phyloP scores from a whole-genome alignment of 1,284 basidiomycete genomes.

The Austropuccinia psidii region DNA sequence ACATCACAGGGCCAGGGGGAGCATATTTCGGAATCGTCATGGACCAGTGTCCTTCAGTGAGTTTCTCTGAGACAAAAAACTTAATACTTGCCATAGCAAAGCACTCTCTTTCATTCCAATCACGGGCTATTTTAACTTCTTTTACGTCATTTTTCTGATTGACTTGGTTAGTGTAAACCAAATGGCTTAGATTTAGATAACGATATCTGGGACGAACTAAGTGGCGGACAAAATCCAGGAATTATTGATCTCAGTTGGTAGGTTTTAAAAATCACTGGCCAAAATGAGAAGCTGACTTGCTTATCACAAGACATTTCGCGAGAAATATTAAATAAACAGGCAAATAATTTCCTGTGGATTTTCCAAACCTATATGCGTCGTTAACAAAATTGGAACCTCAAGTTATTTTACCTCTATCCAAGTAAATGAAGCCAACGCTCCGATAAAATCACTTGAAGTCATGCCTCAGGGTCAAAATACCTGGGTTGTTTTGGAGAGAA shows the following conservation, averaged over 20 bases:
- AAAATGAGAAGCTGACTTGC: background rate
- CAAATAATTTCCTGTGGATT: conserved; percentile 20
- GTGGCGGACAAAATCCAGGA: background rate
- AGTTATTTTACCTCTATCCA: conserved; percentile 23
- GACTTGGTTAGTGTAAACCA: background rate
- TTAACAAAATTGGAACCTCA: conserved; percentile 20
- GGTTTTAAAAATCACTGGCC: too few species aligned
- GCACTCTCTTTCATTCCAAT: too few species aligned
- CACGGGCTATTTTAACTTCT: too few species aligned
- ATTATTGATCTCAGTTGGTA: conserved; percentile 1
- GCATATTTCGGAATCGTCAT: background rate
- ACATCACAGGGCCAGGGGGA: background rate
- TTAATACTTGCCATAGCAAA: too few species aligned
- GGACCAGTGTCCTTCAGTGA: conserved; percentile 15
- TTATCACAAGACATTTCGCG: background rate
- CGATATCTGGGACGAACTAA: conserved; percentile 15
- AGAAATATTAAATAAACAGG: background rate
- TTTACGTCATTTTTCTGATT: too few species aligned
- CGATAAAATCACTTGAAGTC: background rate
- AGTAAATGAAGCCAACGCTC: conserved; percentile 8
- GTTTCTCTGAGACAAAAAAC: background rate
- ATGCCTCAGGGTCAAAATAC: background rate
- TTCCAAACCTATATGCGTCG: background rate
- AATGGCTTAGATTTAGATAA: conserved; percentile 16
- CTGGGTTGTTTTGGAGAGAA: background rate